Conservation (phyloP, 192 early-diverging fungal genomes). For the Gamsiella multidivaricata region DNA sequence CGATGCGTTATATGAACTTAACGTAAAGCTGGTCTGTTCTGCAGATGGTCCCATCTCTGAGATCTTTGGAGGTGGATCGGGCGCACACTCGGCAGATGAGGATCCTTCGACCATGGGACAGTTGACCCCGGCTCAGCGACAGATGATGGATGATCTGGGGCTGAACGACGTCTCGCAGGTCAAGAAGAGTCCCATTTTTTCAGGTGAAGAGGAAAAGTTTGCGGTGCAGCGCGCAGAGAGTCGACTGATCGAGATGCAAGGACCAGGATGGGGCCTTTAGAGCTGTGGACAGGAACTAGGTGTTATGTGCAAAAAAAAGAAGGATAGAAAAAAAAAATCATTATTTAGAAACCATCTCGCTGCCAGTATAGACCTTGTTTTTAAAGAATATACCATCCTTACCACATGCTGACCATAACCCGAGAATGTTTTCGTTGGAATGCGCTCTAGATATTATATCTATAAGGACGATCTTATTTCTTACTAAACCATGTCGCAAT, state of each 20-base stretch:
- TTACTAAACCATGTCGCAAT: too few relatives aligned
- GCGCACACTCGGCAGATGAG: conserved; percentile 49
- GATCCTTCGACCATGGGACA: conserved; percentile 55
- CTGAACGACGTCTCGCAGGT: conserved; percentile 55
- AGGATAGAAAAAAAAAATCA: not conserved
- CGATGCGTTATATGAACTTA: conserved; percentile 92
- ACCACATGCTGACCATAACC: too few relatives aligned
- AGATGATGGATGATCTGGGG: conserved; percentile 71
- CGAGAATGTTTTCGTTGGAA: too few relatives aligned
- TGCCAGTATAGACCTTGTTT: too few relatives aligned
- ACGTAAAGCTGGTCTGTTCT: conserved; percentile 76
- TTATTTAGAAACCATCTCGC: too few relatives aligned
- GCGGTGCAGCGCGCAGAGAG: conserved; percentile 94
- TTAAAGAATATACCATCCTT: too few relatives aligned
- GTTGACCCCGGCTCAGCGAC: conserved; percentile 56
- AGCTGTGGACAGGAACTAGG: not conserved
- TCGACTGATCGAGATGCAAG: conserved; percentile 93
- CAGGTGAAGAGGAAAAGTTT: conserved; percentile 94
- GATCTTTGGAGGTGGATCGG: conserved; percentile 77
- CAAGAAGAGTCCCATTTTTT: conserved; percentile 71
- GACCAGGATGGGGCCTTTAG: conserved; percentile 70
- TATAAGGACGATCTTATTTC: too few relatives aligned
- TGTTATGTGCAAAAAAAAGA: not conserved
- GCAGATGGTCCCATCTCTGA: conserved; percentile 72
- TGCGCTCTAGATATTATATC: too few relatives aligned